These are phyloP conservation scores for Alternaria hordeiaustralica DNA, from an alignment of 2,329 filamentous ascomycete genomes.

Conservation along the genomic window DNA sequence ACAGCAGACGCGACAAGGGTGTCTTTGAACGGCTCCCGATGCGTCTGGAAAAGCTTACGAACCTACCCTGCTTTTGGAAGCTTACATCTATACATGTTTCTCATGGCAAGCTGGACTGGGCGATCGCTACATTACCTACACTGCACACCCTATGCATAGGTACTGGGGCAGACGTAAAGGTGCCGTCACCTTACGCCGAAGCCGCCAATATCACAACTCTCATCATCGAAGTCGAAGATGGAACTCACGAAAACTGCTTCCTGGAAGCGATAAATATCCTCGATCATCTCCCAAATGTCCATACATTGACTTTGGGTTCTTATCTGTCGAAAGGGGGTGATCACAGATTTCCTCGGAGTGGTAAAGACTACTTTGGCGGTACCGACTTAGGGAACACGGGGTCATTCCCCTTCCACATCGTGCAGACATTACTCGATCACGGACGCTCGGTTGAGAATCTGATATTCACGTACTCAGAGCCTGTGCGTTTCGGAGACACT, in stretches of 20 bases:
- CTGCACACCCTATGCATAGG: background rate
- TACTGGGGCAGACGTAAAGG: fast-evolving
- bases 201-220: background rate
- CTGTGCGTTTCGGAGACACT: background rate
- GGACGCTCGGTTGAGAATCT: background rate
- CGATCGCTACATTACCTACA: background rate
- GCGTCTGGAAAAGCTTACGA: fast-evolving
- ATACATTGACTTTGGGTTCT: background rate
- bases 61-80: background rate
- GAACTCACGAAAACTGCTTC: fast-evolving
- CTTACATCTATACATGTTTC: background rate
- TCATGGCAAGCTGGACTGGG: background rate
- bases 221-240: fast-evolving
- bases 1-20: too few species aligned
- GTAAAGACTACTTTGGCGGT: fast-evolving
- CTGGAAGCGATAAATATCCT: background rate
- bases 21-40: background rate
- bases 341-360: background rate
- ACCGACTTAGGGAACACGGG: background rate
- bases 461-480: background rate
- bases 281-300: background rate
- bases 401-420: fast-evolving
- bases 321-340: fast-evolving
- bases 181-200: background rate
- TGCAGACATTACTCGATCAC: fast-evolving